Evolutionary conservation across 306 rosid genomes (phyloP).

Genomic region (Cicer cuneatum): DNA sequence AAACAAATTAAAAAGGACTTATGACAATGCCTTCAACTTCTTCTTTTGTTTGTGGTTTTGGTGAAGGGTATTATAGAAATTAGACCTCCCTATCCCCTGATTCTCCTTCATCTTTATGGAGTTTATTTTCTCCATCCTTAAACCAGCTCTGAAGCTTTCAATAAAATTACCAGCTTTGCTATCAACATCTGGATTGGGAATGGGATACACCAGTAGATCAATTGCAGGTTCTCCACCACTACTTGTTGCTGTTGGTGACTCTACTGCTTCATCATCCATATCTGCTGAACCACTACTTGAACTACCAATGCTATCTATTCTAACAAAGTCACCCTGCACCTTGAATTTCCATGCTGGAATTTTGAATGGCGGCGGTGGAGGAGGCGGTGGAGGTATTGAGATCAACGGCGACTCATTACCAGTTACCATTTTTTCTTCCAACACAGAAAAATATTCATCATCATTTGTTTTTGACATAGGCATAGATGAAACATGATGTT

Average conservation of each 20-base stretch:
- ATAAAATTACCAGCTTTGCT: constrained; percentile 84
- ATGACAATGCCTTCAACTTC: neutral
- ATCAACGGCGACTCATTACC: constrained; percentile 67
- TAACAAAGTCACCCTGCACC: constrained; percentile 75
- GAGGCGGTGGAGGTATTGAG: constrained; percentile 76
- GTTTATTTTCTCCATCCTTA: constrained; percentile 76
- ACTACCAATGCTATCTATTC: constrained; percentile 68
- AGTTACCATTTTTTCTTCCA: constrained; percentile 39
- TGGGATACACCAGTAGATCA: constrained; percentile 59
- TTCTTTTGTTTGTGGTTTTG: constrained; percentile 2
- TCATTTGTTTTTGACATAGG: constrained; percentile 45
- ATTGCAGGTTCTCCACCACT: constrained; percentile 45
- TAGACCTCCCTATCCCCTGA: constrained; percentile 56
- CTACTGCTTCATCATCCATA: constrained; percentile 56
- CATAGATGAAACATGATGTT: constrained; percentile 30
- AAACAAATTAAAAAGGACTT: constrained; percentile 13
- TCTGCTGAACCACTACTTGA: constrained; percentile 63
- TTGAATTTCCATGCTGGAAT: constrained; percentile 57
- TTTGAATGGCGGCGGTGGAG: constrained; percentile 73
- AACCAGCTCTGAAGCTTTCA: constrained; percentile 70
- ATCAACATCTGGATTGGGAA: constrained; percentile 77
- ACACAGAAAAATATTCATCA: constrained; percentile 30
- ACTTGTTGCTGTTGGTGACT: constrained; percentile 49
- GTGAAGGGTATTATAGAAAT: constrained; percentile 50
- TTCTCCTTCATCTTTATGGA: constrained; percentile 49